Base-by-base conservation (phyloP, 2,329 filamentous ascomycete genomes). In the Aspergillus cejpii region DNA sequence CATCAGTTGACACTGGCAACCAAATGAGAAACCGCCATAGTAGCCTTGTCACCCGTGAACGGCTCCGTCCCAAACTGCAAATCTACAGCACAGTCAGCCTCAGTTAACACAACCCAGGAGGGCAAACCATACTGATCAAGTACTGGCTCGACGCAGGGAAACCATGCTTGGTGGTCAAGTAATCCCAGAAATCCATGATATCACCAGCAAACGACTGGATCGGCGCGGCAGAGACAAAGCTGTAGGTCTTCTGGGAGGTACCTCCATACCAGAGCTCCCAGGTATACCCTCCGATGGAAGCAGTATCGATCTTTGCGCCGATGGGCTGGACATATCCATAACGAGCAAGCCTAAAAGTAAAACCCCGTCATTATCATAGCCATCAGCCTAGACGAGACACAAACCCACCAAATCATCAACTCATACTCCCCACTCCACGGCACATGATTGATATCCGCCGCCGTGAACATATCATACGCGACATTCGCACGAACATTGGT, bases 221-320 rank as follows among this genome's bases (percentile, higher is more conserved):
- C 27, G 72, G 60, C 41, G 56, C 66, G 1, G 8, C 29, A 12
- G 55, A 46, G 2, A 79, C 73, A 48, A 79, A 83, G 49, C 73
- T 77, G 64, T 72, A 82, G 2, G 83, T 79, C 6, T 71, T 78
- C 41, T 67, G 61, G 17, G 74, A 73, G 50, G 81, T 80, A 24
- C 62, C 62, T n/a, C 80, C 80, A 44, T 72, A 71, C 66, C 73
- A 83, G 23, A 83, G 62, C 44, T 76, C 73, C 73, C 75, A 83
- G 15, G 57, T 64, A 20, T 61, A 59, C 23, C 75, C 77, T 15
- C 59, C 75, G 31, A 82, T 64, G 4, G 64, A 74, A 6, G 72
- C 65, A 0, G 70, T 77, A 6, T 69, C 75, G 44, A 80, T 67
- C 5, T 75, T 58, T 11, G 60, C 63, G 34, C 76, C 76, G 63